Conservation (phyloP, 2,329 filamentous ascomycete genomes). For the Bisporella sp. region DNA sequence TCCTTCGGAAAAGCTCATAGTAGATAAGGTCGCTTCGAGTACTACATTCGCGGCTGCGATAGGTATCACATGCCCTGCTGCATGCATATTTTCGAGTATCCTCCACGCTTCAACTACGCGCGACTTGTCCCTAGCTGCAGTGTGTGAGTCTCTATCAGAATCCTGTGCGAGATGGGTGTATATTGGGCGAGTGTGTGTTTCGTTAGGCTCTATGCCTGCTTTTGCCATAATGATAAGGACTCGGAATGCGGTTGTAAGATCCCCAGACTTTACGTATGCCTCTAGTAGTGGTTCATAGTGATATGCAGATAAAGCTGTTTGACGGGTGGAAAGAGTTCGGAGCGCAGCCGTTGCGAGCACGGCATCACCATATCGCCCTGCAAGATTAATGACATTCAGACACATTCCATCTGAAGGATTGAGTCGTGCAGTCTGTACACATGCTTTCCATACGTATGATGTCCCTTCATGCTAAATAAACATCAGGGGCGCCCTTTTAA, state of each 20-base stretch:
- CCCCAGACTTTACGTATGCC: slow-evolving; percentile 53
- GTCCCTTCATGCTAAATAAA: slow-evolving; percentile 51
- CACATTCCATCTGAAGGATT: slow-evolving; percentile 59
- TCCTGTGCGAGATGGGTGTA: slow-evolving; percentile 46
- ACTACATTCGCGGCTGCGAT: slow-evolving; percentile 40
- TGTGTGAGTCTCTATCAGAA: slow-evolving; percentile 20
- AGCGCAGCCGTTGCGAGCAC: slow-evolving; percentile 66
- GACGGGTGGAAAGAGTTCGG: slow-evolving; percentile 51
- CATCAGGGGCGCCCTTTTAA: no score
- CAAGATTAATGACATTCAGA: slow-evolving; percentile 63
- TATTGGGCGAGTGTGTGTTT: slow-evolving; percentile 57
- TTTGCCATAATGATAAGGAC: slow-evolving; percentile 68
- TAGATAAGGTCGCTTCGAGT: slow-evolving; percentile 28
- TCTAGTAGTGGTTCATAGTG: slow-evolving; percentile 79
- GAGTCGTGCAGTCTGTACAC: slow-evolving; percentile 51
- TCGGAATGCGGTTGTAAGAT: slow-evolving; percentile 60
- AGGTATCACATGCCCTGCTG: slow-evolving; percentile 41
- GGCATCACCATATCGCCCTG: slow-evolving; percentile 61
- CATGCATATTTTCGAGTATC: slow-evolving; percentile 48
- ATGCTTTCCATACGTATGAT: slow-evolving; percentile 62
- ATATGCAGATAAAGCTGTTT: slow-evolving; percentile 49
- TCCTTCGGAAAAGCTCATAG: slow-evolving; percentile 39
- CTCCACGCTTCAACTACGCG: slow-evolving; percentile 43
- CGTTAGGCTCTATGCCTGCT: slow-evolving; percentile 49
- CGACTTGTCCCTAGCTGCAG: slow-evolving; percentile 19